Evolutionary conservation across 2,329 filamentous ascomycete genomes (phyloP), one percentile per base, ranked within the genome.

Genomic region (Hymenoscyphus occultus): DNA sequence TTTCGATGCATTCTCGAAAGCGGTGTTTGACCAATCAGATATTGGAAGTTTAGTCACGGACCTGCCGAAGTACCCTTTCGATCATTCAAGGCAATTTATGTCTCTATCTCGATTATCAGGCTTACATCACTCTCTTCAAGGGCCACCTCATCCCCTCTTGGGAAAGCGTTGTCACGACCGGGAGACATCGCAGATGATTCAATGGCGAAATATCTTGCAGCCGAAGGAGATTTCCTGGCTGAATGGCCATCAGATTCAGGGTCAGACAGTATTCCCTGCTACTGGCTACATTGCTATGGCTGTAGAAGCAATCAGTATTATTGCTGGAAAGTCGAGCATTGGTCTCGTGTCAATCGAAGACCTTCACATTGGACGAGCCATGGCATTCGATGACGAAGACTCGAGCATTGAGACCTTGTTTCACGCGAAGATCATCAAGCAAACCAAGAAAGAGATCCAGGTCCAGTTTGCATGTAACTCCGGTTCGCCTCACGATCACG

Each of bases 231-330:
- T 76, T 0, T 75, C 78, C 0, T 84, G 82, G 82, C 62, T 83
- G 1, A 67, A 67, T 0, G 78, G 82, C 42, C 81, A 84, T 65
- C 71, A 70, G 16, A 65, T 84, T 1, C 71, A 75, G 1, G 70
- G 71, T 0, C 56, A 65, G 40, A 59, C 57, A 2, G 70, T 83
- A 14, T 70, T 83, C 2, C 81, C 81, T 1, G 81, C 79, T 2
- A 80, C 81, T 0, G 80, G 77, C 0, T 83, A 82, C 67, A 78
- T 79, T 59, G 65, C 78, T 61, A 81, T 62, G 19, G 45, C 48
- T 0, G 65, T 81, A 2, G 81, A 82, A 19, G 48, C 48, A 16
- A 19, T n/a, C 35, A 2, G 28, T 5, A 10, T 28, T 13, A n/a
- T 65, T 61, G 12, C 64, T 22, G 14, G 9, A 2, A 39, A 62